Conservation (phyloP, 2,329 filamentous ascomycete genomes). For the Cercospora citrullina region DNA sequence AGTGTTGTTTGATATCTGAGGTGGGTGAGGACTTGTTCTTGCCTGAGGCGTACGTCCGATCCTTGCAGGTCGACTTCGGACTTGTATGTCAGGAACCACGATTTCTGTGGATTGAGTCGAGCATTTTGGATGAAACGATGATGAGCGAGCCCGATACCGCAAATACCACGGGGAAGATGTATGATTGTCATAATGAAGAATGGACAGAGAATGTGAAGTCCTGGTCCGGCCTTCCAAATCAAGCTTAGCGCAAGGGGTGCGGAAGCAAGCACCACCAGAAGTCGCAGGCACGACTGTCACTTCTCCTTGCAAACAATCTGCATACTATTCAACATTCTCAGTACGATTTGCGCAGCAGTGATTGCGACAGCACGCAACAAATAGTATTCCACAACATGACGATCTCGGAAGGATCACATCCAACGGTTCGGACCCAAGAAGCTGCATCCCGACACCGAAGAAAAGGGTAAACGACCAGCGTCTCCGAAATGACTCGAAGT, state of each 20-base stretch:
- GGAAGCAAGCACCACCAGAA: background rate
- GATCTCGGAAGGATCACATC: background rate
- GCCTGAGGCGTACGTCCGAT: background rate
- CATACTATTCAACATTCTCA: background rate
- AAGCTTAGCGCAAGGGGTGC: background rate
- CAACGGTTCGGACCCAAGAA: background rate
- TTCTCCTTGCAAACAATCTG: background rate
- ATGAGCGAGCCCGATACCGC: background rate
- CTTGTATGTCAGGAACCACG: background rate
- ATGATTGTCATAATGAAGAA: background rate
- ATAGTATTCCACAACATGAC: background rate
- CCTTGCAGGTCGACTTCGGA: background rate
- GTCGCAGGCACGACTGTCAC: background rate
- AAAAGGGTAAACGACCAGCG: background rate
- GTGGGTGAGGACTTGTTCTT: background rate
- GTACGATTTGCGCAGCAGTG: background rate
- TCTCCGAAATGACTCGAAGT: background rate
- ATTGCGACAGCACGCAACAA: background rate
- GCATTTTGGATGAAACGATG: background rate
- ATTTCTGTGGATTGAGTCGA: background rate
- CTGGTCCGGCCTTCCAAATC: background rate
- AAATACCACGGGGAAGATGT: background rate
- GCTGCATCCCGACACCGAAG: background rate
- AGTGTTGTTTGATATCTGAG: background rate
- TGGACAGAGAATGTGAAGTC: background rate